A percentile compares a stretch with the other conserved stretches of the same genome.
These are phyloP conservation scores for Lecanicillium sp. DNA, from an alignment of 2,329 filamentous ascomycete genomes.

Conservation along the genomic window DNA sequence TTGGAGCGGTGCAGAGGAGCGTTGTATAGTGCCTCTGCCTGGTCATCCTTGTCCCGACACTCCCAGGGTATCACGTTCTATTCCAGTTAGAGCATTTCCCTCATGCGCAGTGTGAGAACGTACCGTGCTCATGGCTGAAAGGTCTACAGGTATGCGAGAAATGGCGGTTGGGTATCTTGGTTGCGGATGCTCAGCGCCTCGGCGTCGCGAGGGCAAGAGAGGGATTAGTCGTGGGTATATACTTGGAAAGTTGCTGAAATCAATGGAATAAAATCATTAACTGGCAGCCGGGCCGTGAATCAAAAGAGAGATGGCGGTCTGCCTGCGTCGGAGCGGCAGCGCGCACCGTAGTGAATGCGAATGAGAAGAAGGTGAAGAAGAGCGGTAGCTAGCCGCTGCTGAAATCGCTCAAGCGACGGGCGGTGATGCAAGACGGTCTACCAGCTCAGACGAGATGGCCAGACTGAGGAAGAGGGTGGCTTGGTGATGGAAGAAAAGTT, in stretches of 20 bases:
- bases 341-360: neutral
- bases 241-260: neutral
- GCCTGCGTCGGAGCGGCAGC: neutral
- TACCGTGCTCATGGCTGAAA: neutral
- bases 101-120: neutral
- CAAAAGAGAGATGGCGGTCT: neutral
- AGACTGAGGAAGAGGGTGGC: no score
- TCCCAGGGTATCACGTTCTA: slow-evolving; percentile 38
- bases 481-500: no score
- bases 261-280: no score
- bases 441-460: no score
- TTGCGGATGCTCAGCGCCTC: neutral
- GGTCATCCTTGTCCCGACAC: slow-evolving; percentile 46
- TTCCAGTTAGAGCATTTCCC: neutral
- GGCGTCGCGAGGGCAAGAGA: neutral
- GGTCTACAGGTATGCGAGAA: neutral
- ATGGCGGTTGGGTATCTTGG: neutral
- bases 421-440: no score
- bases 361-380: no score
- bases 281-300: neutral
- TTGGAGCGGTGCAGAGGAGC: slow-evolving; percentile 43
- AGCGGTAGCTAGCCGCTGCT: no score
- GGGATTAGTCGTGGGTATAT: neutral
- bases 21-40: slow-evolving; percentile 42
- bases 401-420: no score